Evolutionary conservation across 495 filamentous ascomycete genomes (phyloP).

Genomic region (Penicillium simplicissimum): DNA sequence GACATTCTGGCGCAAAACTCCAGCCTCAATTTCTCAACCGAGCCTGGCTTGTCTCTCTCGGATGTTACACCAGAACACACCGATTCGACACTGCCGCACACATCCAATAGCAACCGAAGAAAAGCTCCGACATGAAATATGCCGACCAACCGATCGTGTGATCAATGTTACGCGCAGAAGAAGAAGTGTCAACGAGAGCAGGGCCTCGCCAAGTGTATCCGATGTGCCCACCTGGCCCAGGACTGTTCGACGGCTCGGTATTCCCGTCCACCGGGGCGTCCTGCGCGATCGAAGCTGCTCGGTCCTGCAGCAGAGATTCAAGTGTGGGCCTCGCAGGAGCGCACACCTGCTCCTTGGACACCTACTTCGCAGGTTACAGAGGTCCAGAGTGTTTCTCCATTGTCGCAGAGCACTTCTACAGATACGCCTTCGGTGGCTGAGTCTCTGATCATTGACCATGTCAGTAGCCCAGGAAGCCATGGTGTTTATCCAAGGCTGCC

Average conservation of each 20-base stretch:
- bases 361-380: neutral
- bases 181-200: slow-evolving; percentile 8
- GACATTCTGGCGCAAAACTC: neutral
- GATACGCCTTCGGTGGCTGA: neutral
- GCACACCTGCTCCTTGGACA: neutral
- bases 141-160: slow-evolving; percentile 4
- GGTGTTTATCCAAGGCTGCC: neutral
- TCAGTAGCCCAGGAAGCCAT: neutral
- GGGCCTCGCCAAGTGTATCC: neutral
- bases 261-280: slow-evolving; percentile 3
- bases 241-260: slow-evolving; percentile 3
- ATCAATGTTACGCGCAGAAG: slow-evolving; percentile 8
- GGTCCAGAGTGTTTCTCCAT: neutral
- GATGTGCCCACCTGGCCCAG: slow-evolving; percentile 1
- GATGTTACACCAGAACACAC: neutral
- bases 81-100: neutral
- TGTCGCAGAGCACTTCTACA: slow-evolving; percentile 1
- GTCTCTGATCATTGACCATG: neutral
- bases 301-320: slow-evolving; percentile 1
- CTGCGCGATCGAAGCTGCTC: slow-evolving; percentile 1
- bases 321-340: slow-evolving; percentile 3
- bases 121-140: slow-evolving; percentile 8
- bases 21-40: neutral
- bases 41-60: neutral
- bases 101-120: neutral